A percentile compares a stretch with the other conserved stretches of the same genome.
Evolutionary conservation across 2,329 filamentous ascomycete species (phyloP).

Genomic region (Paramyrothecium roridum): DNA sequence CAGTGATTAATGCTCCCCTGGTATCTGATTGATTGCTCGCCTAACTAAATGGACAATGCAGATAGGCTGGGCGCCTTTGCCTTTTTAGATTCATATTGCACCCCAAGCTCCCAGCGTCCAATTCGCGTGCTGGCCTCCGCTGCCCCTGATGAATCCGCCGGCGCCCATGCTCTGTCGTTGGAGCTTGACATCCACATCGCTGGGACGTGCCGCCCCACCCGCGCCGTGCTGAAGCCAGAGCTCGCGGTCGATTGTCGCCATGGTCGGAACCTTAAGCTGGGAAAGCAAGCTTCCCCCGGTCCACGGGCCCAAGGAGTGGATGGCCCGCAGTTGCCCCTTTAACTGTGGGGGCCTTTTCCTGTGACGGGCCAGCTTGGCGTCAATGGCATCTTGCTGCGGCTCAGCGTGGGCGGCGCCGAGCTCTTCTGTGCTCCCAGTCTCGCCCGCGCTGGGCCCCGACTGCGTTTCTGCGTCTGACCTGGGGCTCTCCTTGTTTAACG

Average conservation of each 20-base stretch:
- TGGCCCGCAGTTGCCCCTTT: conserved; percentile 59
- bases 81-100: not conserved
- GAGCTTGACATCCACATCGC: conserved; percentile 57
- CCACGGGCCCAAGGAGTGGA: conserved; percentile 72
- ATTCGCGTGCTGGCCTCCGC: conserved; percentile 35
- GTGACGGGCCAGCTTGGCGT: conserved; percentile 31
- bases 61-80: not conserved
- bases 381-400: conserved; percentile 26
- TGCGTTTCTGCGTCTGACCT: conserved; percentile 12
- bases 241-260: conserved; percentile 70
- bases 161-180: conserved; percentile 65
- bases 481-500: conserved; percentile 27
- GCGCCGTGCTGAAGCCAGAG: conserved; percentile 67
- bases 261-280: conserved; percentile 64
- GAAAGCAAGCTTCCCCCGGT: conserved; percentile 68
- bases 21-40: not conserved
- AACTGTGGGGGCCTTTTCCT: conserved; percentile 35
- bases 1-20: not conserved
- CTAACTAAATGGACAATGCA: not conserved
- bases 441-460: conserved; percentile 6
- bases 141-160: conserved; percentile 39
- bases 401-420: conserved; percentile 17
- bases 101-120: conserved; percentile 66
- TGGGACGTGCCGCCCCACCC: conserved; percentile 56
- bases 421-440: not conserved